Evolutionary conservation across 441 rosid genomes (phyloP), one percentile per base, ranked within the genome.

Genomic region (Jatropha podagrica): DNA sequence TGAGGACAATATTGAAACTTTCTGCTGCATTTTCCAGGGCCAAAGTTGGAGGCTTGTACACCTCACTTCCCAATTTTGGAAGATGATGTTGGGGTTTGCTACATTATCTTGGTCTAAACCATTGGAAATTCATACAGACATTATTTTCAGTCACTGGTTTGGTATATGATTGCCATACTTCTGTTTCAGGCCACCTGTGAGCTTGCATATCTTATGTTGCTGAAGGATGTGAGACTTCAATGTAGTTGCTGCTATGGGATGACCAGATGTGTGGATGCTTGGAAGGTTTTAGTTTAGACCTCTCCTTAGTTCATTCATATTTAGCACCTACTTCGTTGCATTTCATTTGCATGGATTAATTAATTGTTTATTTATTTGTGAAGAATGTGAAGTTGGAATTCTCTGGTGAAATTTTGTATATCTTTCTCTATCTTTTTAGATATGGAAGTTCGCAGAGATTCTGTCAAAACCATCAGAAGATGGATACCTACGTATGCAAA

Each of bases 21-120:
- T 79, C 84, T 64, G 79, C 79, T 85, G 75, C 81, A 72, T 86
- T 86, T 80, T 84, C 84, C 88, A 84, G 88, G 89, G 83, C 73
- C 23, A 69, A 81, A 83, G 79, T 68, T 65, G 77, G 80, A 74
- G 82, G 82, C 82, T 68, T 71, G 72, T 58, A 65, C 80, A 72
- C 76, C 81, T 82, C 68, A 69, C 69, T 79, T 82, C 81, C 81
- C 78, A 68, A 69, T 75, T 40, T 75, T 77, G 74, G 78, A 74
- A 74, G 82, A 74, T 78, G 83, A 77, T 77, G 77, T 80, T 68
- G 74, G 74, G 82, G 69, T 71, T 64, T 77, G 81, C 72, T 75
- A 71, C 71, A 77, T 73, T 74, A 72, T 78, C 82, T 75, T 75
- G 72, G 73, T 75, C 77, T 74, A 56, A 71, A 58, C 75, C 69